Evolutionary conservation across 495 filamentous ascomycete genomes (phyloP).

Genomic region (Aspergillus hancockii): DNA sequence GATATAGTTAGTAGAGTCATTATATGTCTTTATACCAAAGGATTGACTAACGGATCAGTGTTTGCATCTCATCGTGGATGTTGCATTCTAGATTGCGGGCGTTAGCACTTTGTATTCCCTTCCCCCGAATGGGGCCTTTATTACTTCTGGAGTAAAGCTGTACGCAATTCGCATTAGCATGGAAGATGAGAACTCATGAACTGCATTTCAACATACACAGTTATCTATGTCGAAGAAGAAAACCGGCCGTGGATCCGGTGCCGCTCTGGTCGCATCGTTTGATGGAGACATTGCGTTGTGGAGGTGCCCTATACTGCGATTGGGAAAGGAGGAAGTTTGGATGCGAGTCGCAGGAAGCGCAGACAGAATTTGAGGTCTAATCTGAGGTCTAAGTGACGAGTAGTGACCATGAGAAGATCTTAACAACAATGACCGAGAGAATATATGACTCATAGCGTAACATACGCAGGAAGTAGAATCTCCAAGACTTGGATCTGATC

Average conservation of each 20-base stretch:
- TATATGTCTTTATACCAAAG: neutral
- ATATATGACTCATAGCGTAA: constrained; percentile 14
- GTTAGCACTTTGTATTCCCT: constrained; percentile 8
- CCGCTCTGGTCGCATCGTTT: constrained; percentile 14
- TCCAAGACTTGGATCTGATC: neutral
- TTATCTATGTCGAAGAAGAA: constrained; percentile 99
- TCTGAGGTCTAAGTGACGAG: neutral
- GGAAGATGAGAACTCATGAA: neutral
- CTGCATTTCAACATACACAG: constrained; percentile 59
- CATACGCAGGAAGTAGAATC: neutral
- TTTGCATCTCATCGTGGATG: constrained; percentile 73
- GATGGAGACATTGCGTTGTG: constrained; percentile 27
- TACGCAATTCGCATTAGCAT: constrained; percentile 16
- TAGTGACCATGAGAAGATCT: constrained; percentile 3
- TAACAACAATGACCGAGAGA: constrained; percentile 11
- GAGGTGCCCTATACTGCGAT: constrained; percentile 3
- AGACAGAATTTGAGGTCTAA: neutral
- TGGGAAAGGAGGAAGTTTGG: constrained; percentile 2
- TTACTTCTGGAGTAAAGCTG: constrained; percentile 58
- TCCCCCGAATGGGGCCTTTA: neutral
- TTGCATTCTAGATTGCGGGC: constrained; percentile 52
- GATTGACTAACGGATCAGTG: constrained; percentile 56
- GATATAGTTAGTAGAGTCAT: constrained; percentile 1
- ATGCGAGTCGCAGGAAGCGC: constrained; percentile 3
- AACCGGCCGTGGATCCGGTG: constrained; percentile 52